These are phyloP conservation scores for Sarocladium brachiariae DNA, from an alignment of 2,329 filamentous ascomycete species.

Conservation along the genomic window DNA sequence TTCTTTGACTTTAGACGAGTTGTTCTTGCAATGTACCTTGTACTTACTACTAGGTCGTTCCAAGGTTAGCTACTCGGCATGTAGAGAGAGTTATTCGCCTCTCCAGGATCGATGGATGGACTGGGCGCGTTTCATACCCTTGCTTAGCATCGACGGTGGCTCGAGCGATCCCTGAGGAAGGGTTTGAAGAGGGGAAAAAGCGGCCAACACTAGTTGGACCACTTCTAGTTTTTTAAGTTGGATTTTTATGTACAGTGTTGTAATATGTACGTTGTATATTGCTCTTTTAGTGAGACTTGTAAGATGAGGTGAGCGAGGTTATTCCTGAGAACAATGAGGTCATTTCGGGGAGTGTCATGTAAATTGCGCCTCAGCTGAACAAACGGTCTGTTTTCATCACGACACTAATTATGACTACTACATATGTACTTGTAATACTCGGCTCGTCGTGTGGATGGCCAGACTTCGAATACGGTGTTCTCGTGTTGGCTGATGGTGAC, in stretches of 20 bases:
- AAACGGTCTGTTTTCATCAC: too few relatives aligned
- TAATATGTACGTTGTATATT: neutral
- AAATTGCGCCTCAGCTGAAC: neutral
- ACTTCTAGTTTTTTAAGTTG: too few relatives aligned
- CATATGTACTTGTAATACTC: neutral
- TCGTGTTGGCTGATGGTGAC: neutral
- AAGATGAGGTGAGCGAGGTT: neutral
- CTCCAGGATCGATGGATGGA: neutral
- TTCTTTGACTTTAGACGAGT: too few relatives aligned
- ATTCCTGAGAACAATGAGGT: neutral
- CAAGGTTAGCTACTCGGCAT: too few relatives aligned
- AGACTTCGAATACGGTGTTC: neutral
- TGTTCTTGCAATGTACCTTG: too few relatives aligned
- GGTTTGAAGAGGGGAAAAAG: too few relatives aligned
- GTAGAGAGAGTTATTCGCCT: neutral
- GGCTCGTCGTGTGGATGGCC: neutral
- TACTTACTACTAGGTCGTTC: too few relatives aligned
- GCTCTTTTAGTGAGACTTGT: neutral
- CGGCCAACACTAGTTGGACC: too few relatives aligned
- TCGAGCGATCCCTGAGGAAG: neutral
- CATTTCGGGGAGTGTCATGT: neutral
- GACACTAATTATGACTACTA: too few relatives aligned
- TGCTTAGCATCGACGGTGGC: neutral
- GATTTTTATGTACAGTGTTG: too few relatives aligned
- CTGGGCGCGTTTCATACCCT: conserved; percentile 7